Evolutionary conservation across 1,284 basidiomycete species (phyloP).

Genomic region (Prillingera fragicola): DNA sequence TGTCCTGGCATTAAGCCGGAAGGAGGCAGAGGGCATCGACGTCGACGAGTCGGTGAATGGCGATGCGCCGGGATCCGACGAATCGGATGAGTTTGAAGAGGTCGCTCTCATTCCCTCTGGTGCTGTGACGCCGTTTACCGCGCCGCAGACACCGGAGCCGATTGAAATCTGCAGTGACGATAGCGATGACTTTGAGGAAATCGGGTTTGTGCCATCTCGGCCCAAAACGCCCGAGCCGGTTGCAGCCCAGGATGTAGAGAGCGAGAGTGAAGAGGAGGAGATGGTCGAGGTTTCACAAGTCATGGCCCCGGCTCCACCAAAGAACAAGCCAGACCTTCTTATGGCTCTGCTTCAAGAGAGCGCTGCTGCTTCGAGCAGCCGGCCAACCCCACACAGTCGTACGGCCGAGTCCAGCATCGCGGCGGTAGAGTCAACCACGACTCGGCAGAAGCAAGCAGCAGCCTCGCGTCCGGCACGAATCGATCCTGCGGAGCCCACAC

Average conservation of each 20-base stretch:
- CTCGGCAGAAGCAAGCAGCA: too few relatives aligned
- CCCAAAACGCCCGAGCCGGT: neutral
- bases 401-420: too few relatives aligned
- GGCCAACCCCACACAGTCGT: too few relatives aligned
- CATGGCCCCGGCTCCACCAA: neutral
- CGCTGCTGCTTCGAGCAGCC: neutral
- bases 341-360: neutral
- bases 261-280: slow-evolving; percentile 9
- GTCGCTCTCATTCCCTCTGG: slow-evolving; percentile 24
- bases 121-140: slow-evolving; percentile 13
- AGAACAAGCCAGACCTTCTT: neutral
- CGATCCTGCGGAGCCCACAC: neutral
- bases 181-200: slow-evolving; percentile 8
- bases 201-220: neutral
- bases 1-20: slow-evolving; percentile 23
- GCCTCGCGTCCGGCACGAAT: too few relatives aligned
- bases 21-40: neutral
- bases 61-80: too few relatives aligned
- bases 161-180: slow-evolving; percentile 1
- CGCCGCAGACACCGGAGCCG: slow-evolving; percentile 1
- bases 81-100: slow-evolving; percentile 32
- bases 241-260: neutral
- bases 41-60: too few relatives aligned
- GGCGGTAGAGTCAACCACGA: too few relatives aligned
- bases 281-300: slow-evolving; percentile 20